phyloP scores from a whole-genome alignment of 2,329 filamentous ascomycete species.

The Stachybotrys echinatus region DNA sequence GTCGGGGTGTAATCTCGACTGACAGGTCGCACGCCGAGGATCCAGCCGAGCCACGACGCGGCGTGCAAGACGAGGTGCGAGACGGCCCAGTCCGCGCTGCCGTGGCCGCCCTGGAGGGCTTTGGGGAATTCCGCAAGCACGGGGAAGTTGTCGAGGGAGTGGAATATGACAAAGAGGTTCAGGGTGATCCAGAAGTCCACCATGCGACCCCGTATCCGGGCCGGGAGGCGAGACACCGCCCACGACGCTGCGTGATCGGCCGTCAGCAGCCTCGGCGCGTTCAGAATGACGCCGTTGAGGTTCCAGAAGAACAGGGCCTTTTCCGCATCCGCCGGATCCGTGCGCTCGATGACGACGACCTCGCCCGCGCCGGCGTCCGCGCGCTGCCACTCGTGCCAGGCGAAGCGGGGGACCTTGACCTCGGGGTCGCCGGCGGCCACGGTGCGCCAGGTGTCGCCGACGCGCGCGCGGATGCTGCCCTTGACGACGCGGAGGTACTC shows the following conservation, averaged over 20 bases:
- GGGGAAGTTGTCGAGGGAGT: constrained; percentile 20
- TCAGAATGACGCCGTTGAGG: constrained; percentile 35
- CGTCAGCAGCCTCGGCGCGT: constrained; percentile 8
- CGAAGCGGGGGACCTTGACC: constrained; percentile 27
- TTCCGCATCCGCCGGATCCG: constrained; percentile 35
- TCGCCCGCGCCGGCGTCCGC: constrained; percentile 26
- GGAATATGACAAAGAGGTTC: constrained; percentile 22
- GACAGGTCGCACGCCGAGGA: background rate
- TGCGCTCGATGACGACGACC: constrained; percentile 39
- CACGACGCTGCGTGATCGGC: background rate
- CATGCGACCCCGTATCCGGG: constrained; percentile 8
- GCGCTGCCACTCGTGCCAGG: constrained; percentile 42
- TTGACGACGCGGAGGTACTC: constrained; percentile 38
- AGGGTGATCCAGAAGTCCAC: constrained; percentile 21
- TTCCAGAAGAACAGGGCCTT: constrained; percentile 47
- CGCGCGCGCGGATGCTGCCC: constrained; percentile 24
- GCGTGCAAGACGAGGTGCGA: background rate
- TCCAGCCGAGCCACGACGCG: background rate
- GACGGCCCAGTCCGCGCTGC: background rate
- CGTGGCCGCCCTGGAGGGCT: background rate
- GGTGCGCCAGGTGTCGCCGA: constrained; percentile 10
- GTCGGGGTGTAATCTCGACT: background rate
- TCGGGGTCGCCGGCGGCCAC: constrained; percentile 16
- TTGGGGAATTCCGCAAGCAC: constrained; percentile 14
- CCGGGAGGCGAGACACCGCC: constrained; percentile 6